Conservation (phyloP, 257 asterid species). For the Scutellaria galericulata region DNA sequence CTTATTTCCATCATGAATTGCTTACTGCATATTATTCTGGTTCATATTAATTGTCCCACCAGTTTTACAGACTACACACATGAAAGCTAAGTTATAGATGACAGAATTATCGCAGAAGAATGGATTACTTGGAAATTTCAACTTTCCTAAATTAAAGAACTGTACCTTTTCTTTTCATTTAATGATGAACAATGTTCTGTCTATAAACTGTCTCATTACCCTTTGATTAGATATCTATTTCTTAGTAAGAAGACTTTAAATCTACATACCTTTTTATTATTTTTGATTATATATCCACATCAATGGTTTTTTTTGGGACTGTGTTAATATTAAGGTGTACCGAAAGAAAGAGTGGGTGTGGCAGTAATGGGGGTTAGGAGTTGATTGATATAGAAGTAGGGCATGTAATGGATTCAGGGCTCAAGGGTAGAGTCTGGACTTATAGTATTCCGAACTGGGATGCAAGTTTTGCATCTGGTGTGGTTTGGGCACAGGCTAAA, state of each 20-base stretch:
- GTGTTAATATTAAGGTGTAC: not conserved
- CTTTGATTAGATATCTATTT: not conserved
- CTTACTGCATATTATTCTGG: conserved; percentile 23
- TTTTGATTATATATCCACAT: not conserved
- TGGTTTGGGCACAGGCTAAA: conserved; percentile 7
- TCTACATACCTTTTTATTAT: not conserved
- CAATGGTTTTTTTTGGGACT: conserved; percentile 12
- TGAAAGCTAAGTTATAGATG: conserved; percentile 1
- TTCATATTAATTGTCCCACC: conserved; percentile 21
- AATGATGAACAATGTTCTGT: not conserved
- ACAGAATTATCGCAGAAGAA: not conserved
- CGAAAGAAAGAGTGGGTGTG: conserved; percentile 8
- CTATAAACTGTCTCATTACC: not conserved
- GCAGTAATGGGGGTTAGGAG: not conserved
- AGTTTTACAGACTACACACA: not conserved
- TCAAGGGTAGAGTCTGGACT: not conserved
- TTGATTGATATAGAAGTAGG: conserved; percentile 1
- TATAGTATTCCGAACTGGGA: conserved; percentile 6
- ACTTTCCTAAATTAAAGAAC: conserved; percentile 4
- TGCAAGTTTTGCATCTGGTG: conserved; percentile 24
- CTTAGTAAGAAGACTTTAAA: not conserved
- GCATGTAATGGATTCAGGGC: not conserved
- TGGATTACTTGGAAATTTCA: not conserved
- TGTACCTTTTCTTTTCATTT: not conserved
- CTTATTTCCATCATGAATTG: conserved; percentile 10